Percentiles rank a stretch among this genome's conserved stretches.
These are phyloP conservation scores for Hibiscus tridactylites DNA, from an alignment of 345 rosid species.

Conservation along the genomic window DNA sequence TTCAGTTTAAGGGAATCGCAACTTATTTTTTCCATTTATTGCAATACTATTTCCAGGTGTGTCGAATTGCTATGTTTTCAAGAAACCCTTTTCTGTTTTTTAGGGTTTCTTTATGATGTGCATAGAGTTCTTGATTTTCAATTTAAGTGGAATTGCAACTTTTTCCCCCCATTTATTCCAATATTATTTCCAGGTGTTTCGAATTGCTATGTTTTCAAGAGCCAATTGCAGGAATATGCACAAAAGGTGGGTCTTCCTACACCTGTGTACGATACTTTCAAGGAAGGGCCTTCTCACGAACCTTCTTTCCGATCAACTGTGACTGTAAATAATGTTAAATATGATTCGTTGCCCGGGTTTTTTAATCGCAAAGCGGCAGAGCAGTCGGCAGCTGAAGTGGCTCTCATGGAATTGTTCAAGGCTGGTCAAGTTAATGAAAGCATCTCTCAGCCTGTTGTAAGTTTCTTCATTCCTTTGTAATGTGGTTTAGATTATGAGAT, in stretches of 20 bases:
- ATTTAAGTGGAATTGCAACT: not conserved
- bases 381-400: slow-evolving; percentile 96
- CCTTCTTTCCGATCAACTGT: slow-evolving; percentile 72
- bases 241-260: slow-evolving; percentile 63
- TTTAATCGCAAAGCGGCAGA: slow-evolving; percentile 89
- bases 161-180: not conserved
- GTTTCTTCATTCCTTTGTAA: slow-evolving; percentile 18
- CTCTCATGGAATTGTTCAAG: slow-evolving; percentile 61
- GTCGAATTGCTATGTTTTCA: slow-evolving; percentile 80
- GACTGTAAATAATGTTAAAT: slow-evolving; percentile 48
- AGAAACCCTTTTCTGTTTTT: slow-evolving; percentile 21
- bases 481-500: not conserved
- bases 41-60: slow-evolving; percentile 35
- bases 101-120: not conserved
- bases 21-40: not conserved
- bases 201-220: slow-evolving; percentile 77
- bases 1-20: not conserved
- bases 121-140: not conserved
- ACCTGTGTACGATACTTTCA: slow-evolving; percentile 71
- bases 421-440: slow-evolving; percentile 38
- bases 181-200: slow-evolving; percentile 49
- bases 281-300: slow-evolving; percentile 87
- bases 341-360: slow-evolving; percentile 76
- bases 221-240: slow-evolving; percentile 75
- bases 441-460: slow-evolving; percentile 74